Evolutionary conservation across 495 filamentous ascomycete species (phyloP).

Genomic region (Aspergillus bridgeri): DNA sequence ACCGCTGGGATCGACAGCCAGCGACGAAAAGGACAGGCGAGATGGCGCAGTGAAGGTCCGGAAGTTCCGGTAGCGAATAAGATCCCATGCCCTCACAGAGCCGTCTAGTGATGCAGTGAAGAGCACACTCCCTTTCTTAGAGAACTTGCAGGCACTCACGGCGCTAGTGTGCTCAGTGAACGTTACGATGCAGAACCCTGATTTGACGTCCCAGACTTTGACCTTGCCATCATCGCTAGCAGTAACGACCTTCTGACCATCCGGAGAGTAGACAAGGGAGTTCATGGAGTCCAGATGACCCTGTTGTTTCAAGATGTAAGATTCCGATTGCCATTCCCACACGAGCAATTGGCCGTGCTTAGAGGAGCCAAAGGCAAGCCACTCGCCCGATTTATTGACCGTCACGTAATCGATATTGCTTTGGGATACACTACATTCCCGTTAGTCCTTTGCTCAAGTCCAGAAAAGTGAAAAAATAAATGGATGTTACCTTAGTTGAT

Average conservation of each 20-base stretch:
- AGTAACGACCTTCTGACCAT: conserved; percentile 88
- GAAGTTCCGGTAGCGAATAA: conserved; percentile 95
- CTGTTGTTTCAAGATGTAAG: conserved; percentile 98
- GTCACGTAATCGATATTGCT: conserved; percentile 92
- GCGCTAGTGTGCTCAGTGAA: conserved; percentile 96
- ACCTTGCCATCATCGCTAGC: conserved; percentile 95
- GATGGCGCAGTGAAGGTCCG: conserved; percentile 92
- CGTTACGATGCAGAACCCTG: conserved; percentile 95
- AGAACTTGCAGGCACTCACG: conserved; percentile 93
- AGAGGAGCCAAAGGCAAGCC: conserved; percentile 97
- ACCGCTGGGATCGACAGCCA: conserved; percentile 94
- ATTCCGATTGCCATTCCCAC: conserved; percentile 99
- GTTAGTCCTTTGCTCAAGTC: conserved; percentile 19
- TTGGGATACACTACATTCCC: conserved; percentile 74
- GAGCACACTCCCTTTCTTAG: conserved; percentile 88
- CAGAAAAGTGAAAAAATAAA: neutral
- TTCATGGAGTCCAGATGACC: conserved; percentile 98
- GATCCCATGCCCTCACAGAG: conserved; percentile 91
- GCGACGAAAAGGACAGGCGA: conserved; percentile 82
- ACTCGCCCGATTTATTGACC: conserved; percentile 90
- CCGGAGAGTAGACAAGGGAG: conserved; percentile 85
- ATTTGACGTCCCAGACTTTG: conserved; percentile 95
- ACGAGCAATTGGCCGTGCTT: conserved; percentile 91
- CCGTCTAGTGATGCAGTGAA: conserved; percentile 95
- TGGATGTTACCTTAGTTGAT: conserved; percentile 61